Evolutionary conservation across 768 basidiomycete species (phyloP).

Genomic region (Xerocomellus intermedius): DNA sequence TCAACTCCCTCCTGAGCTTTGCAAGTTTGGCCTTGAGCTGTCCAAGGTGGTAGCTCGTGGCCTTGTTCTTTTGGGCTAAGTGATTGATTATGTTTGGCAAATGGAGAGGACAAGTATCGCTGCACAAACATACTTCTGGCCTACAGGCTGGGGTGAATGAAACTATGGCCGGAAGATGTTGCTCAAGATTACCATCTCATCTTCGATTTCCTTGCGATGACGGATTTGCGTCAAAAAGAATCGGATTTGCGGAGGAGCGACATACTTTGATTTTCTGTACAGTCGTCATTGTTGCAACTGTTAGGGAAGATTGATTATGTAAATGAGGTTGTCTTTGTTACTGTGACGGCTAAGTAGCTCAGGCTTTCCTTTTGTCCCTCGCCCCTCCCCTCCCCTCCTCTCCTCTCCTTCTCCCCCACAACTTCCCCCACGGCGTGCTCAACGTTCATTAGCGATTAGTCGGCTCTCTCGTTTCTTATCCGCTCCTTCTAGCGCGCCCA

Average conservation of each 20-base stretch:
- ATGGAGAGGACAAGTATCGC: conserved; percentile 7
- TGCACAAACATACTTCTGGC: conserved; percentile 65
- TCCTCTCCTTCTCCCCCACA: conserved; percentile 15
- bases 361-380: conserved; percentile 8
- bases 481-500: conserved; percentile 23
- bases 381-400: neutral
- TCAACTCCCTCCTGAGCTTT: conserved; percentile 92
- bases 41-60: conserved; percentile 93
- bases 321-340: conserved; percentile 4
- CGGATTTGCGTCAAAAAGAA: conserved; percentile 8
- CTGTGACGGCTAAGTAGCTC: too few relatives aligned
- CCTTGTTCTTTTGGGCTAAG: conserved; percentile 94
- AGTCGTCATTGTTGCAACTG: conserved; percentile 73
- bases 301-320: conserved; percentile 11
- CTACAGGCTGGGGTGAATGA: conserved; percentile 42
- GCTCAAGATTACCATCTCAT: conserved; percentile 80
- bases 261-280: conserved; percentile 85
- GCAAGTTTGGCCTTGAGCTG: conserved; percentile 98
- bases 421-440: conserved; percentile 16
- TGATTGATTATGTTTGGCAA: conserved; percentile 13
- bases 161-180: conserved; percentile 11
- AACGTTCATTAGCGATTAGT: conserved; percentile 1
- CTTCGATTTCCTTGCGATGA: conserved; percentile 77
- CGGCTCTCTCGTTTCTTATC: conserved; percentile 23
- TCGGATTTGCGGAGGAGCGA: conserved; percentile 17